Base-by-base conservation (phyloP, 2,329 filamentous ascomycete genomes). In the Ceratocystis huliohia region DNA sequence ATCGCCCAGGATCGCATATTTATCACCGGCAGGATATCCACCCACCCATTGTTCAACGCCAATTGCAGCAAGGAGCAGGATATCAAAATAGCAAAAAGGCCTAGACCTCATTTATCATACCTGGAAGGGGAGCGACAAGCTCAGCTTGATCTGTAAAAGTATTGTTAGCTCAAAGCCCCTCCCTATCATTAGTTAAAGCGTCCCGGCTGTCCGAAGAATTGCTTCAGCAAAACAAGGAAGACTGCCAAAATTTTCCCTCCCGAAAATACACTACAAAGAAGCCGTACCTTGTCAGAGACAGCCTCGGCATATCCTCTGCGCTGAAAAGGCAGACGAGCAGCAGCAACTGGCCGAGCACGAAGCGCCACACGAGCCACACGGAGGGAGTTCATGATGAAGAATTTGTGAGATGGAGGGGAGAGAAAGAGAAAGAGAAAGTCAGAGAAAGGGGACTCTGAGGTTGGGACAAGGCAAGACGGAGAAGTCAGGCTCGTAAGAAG, bases 51-150 rank as follows among this genome's bases (percentile, higher is more conserved):
- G 22, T 63, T 28, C 25, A 63, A 46, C 30, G 8, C 53, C 53
- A 57, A 33, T 57, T 57, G 25, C 53, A 57, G 25, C 25, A 20
- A 28, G 25, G 17, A 17, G 53, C 22, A 57, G 13, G 53, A 30
- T 22, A 20, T 20, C n/a, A 50, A 50, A 8, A 20, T 8, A 63
- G 15, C 57, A 57, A 33, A 65, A 59, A 48, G 20, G 5, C 7
- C 45, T 28, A 20, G 41, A 1, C 22, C 41, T 44, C 33, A 46
- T 44, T 56, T 25, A 33, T 75, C 89, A 80, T 91, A 97, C 94
- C 91, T 96, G 89, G 82, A 97, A 93, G 81, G 94, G 94, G 74
- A 99, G 89, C 77, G 89, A 86, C 82, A 99, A 84, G 83, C 91
- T 96, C 82, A 99, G 87, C 87, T 96, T 95, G 84, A 99, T 96